These are phyloP conservation scores for Arthroderma uncinatum DNA, from an alignment of 2,329 filamentous ascomycete species.

Conservation along the genomic window DNA sequence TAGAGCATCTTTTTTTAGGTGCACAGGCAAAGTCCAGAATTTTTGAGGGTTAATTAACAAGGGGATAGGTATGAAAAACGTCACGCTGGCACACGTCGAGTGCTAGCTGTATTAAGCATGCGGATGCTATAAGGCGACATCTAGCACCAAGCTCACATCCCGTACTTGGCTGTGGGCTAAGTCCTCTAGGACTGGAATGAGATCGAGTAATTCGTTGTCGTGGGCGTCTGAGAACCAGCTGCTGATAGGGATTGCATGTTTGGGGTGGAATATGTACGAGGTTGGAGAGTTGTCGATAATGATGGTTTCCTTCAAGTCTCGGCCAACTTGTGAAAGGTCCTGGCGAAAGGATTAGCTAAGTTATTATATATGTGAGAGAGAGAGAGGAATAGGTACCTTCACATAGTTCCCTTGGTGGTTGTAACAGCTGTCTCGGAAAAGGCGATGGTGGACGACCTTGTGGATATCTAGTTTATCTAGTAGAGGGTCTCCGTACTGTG, in stretches of 20 bases:
- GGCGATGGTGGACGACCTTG: conserved; percentile 84
- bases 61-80: neutral
- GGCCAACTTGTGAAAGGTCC: conserved; percentile 91
- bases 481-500: conserved; percentile 85
- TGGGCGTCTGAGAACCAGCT: conserved; percentile 99
- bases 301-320: conserved; percentile 92
- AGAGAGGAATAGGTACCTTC: conserved; percentile 44
- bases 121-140: conserved; percentile 56
- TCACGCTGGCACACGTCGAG: neutral
- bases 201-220: conserved; percentile 93
- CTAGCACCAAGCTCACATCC: conserved; percentile 94
- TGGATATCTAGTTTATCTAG: conserved; percentile 96
- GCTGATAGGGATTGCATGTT: conserved; percentile 97
- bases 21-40: neutral
- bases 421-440: conserved; percentile 97
- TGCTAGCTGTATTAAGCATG: neutral
- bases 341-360: conserved; percentile 20
- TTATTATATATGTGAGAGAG: neutral
- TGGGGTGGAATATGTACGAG: conserved; percentile 98
- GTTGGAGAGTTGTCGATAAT: conserved; percentile 99
- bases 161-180: conserved; percentile 76
- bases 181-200: conserved; percentile 97
- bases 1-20: neutral
- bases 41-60: neutral
- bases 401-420: conserved; percentile 99